A percentile compares a stretch with the other conserved stretches of the same genome.
These are phyloP conservation scores for Venturia aucupariae DNA, from an alignment of 2,329 filamentous ascomycete species.

Conservation along the genomic window DNA sequence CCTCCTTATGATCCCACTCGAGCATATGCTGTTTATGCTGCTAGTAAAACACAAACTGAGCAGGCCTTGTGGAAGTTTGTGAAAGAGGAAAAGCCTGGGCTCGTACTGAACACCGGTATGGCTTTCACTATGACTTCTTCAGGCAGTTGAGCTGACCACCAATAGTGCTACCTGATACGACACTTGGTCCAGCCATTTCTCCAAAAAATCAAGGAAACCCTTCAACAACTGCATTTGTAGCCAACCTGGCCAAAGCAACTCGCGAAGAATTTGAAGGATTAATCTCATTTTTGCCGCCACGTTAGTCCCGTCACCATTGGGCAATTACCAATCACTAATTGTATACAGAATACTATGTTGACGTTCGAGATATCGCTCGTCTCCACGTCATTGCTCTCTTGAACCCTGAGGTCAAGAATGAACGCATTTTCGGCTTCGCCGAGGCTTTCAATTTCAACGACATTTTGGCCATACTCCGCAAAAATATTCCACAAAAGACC, in stretches of 20 bases:
- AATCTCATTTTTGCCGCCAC: neutral
- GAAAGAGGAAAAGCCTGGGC: constrained; percentile 33
- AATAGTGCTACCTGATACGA: constrained; percentile 25
- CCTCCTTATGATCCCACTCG: constrained; percentile 21
- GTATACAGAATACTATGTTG: constrained; percentile 30
- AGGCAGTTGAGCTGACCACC: neutral
- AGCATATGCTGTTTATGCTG: constrained; percentile 32
- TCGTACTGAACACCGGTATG: constrained; percentile 32
- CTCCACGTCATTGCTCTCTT: constrained; percentile 18
- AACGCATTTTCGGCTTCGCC: constrained; percentile 17
- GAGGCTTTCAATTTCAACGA: constrained; percentile 15
- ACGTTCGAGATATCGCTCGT: constrained; percentile 40
- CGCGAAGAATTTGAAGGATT: neutral
- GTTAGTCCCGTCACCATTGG: neutral
- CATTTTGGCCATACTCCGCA: constrained; percentile 15
- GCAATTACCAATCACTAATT: neutral
- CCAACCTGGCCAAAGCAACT: constrained; percentile 15
- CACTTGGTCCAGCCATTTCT: constrained; percentile 28
- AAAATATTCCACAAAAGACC: constrained; percentile 27
- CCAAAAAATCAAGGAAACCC: constrained; percentile 26
- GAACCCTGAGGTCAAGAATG: constrained; percentile 12
- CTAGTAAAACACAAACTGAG: constrained; percentile 40
- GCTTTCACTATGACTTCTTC: neutral
- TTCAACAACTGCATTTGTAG: constrained; percentile 15
- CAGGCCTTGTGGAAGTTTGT: constrained; percentile 39